phyloP scores from a whole-genome alignment of 1,139 yeast genomes.

The Kurtzmaniella quercitrusa region DNA sequence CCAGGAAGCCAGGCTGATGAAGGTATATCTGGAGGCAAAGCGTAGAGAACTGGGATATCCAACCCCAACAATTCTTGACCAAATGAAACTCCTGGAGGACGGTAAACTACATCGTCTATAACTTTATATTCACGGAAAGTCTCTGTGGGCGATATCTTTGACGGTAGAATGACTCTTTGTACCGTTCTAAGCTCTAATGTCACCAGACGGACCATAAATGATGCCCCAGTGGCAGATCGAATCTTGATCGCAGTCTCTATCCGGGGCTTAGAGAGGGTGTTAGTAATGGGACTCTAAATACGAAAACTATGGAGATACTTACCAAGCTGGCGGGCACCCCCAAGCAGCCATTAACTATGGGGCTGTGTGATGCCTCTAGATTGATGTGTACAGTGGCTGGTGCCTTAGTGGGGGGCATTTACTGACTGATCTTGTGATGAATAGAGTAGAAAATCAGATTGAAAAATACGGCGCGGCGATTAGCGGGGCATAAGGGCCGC shows the following conservation, averaged over 20 bases:
- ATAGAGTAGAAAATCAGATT: not conserved
- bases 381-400: slow-evolving; percentile 28
- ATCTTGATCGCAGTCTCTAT: slow-evolving; percentile 41
- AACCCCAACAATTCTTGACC: slow-evolving; percentile 43
- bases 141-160: slow-evolving; percentile 42
- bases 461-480: too few species aligned
- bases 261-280: slow-evolving; percentile 25
- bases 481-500: too few species aligned
- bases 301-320: slow-evolving; percentile 19
- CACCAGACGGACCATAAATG: slow-evolving; percentile 36
- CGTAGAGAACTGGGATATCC: slow-evolving; percentile 57
- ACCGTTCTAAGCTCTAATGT: slow-evolving; percentile 33
- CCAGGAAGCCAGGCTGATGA: slow-evolving; percentile 38
- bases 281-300: slow-evolving; percentile 6
- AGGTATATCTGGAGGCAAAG: slow-evolving; percentile 51
- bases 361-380: slow-evolving; percentile 43
- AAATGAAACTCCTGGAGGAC: slow-evolving; percentile 35
- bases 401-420: slow-evolving; percentile 17
- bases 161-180: slow-evolving; percentile 36
- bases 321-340: slow-evolving; percentile 55
- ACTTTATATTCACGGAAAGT: slow-evolving; percentile 30
- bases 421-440: not conserved
- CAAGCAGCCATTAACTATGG: slow-evolving; percentile 57
- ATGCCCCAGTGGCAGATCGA: slow-evolving; percentile 33
- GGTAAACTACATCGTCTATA: slow-evolving; percentile 32